Evolutionary conservation across 2,329 filamentous ascomycete species (phyloP).

Genomic region (Curvularia spicifera): DNA sequence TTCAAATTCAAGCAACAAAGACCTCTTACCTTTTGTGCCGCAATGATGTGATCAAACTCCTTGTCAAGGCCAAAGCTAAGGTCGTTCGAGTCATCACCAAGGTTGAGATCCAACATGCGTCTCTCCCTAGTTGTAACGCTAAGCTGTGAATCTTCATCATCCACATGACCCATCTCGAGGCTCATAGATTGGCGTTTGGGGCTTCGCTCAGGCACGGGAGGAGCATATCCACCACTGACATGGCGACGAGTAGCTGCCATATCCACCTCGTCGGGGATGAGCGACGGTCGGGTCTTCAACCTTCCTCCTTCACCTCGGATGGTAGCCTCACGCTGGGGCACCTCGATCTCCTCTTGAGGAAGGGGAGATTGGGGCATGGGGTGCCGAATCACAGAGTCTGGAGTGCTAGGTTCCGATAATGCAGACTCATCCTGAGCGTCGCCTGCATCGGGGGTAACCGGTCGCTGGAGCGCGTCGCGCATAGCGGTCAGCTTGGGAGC

Average conservation of each 20-base stretch:
- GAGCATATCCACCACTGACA: constrained; percentile 75
- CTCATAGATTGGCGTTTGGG: constrained; percentile 48
- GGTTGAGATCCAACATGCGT: constrained; percentile 75
- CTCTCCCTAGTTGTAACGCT: constrained; percentile 42
- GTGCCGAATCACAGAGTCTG: constrained; percentile 89
- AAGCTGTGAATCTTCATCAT: constrained; percentile 42
- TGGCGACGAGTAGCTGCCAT: constrained; percentile 88
- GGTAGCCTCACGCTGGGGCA: constrained; percentile 84
- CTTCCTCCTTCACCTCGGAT: constrained; percentile 87
- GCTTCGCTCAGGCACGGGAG: constrained; percentile 49
- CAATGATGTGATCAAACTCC: constrained; percentile 94
- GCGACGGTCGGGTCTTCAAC: constrained; percentile 86
- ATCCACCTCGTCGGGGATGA: constrained; percentile 81
- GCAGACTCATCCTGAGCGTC: constrained; percentile 54
- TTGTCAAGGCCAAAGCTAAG: constrained; percentile 85
- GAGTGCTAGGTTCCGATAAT: constrained; percentile 70
- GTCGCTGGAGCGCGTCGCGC: constrained; percentile 52
- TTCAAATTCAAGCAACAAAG: not conserved
- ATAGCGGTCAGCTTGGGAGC: constrained; percentile 48
- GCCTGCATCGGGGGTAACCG: constrained; percentile 57
- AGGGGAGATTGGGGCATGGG: constrained; percentile 56
- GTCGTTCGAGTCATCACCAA: constrained; percentile 72
- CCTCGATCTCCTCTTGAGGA: constrained; percentile 60
- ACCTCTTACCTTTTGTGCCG: constrained; percentile 74
- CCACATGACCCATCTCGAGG: constrained; percentile 42